Percentiles rank a stretch among this genome's conserved stretches.
phyloP scores from a whole-genome alignment of 768 basidiomycete species.

The Rhizopogon vinicolor region DNA sequence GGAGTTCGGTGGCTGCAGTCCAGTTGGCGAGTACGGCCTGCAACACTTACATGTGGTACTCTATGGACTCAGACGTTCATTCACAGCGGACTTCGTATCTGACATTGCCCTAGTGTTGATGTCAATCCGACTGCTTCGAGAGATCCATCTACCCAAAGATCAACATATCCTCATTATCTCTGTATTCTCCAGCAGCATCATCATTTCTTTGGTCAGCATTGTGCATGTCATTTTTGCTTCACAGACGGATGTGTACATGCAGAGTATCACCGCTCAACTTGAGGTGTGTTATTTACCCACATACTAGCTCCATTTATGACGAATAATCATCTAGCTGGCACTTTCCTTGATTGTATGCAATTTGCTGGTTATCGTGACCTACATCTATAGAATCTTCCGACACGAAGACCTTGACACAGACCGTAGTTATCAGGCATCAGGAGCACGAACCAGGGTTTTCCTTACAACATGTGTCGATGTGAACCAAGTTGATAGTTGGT shows the following conservation, averaged over 20 bases:
- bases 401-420: not conserved
- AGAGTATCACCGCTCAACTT: constrained; percentile 7
- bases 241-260: constrained; percentile 2
- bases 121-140: constrained; percentile 2
- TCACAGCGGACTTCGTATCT: not conserved
- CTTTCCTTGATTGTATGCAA: constrained; percentile 4
- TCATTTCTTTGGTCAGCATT: constrained; percentile 7
- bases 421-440: not conserved
- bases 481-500: not conserved
- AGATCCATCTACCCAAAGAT: constrained; percentile 3
- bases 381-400: not conserved
- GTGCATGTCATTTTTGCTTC: constrained; percentile 12
- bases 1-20: not conserved
- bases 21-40: not conserved
- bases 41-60: not conserved
- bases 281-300: not conserved
- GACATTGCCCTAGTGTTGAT: not conserved
- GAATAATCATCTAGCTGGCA: not conserved
- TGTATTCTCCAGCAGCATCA: constrained; percentile 10
- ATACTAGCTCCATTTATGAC: not conserved
- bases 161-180: constrained; percentile 9
- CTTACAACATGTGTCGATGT: not conserved
- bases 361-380: constrained; percentile 1
- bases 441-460: not conserved
- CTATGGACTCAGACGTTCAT: not conserved